Conservation (phyloP, 495 filamentous ascomycete genomes). For the Podospora pseudocomata region DNA sequence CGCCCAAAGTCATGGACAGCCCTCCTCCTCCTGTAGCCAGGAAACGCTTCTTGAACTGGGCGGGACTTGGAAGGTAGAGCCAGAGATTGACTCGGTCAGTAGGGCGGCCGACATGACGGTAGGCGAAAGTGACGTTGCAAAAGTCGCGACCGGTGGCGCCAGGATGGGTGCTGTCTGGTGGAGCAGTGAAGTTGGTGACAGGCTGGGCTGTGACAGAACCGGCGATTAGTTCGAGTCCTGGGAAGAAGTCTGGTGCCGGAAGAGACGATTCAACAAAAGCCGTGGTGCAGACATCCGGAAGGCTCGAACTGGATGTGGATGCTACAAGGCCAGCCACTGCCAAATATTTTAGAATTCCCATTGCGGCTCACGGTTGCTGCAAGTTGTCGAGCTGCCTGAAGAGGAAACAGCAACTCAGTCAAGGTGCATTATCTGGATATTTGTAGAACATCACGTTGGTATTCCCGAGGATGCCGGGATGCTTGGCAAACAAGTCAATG, state of each 20-base stretch:
- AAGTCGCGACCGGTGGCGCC: conserved; percentile 19
- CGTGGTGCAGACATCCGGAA: conserved; percentile 7
- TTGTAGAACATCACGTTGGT: neutral
- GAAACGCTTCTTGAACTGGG: conserved; percentile 42
- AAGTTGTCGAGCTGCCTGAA: neutral
- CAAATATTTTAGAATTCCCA: neutral
- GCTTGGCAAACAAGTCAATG: neutral
- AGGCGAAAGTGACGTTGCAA: conserved; percentile 48
- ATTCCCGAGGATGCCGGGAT: neutral
- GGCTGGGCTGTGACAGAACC: neutral
- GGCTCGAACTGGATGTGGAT: neutral
- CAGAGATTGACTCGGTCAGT: conserved; percentile 37
- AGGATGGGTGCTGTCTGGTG: neutral
- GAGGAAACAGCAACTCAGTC: neutral
- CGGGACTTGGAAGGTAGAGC: conserved; percentile 41
- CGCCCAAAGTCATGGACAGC: conserved; percentile 44
- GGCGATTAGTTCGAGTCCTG: conserved; percentile 1
- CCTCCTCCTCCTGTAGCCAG: conserved; percentile 47
- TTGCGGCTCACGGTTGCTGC: neutral
- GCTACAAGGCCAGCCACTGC: neutral
- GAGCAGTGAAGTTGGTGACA: conserved; percentile 11
- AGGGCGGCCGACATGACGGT: conserved; percentile 37
- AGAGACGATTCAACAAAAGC: conserved; percentile 7
- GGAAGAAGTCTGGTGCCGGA: conserved; percentile 1
- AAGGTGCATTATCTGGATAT: neutral